Evolutionary conservation across 2,329 filamentous ascomycete species (phyloP).

Genomic region (Cyanodermella asteris): DNA sequence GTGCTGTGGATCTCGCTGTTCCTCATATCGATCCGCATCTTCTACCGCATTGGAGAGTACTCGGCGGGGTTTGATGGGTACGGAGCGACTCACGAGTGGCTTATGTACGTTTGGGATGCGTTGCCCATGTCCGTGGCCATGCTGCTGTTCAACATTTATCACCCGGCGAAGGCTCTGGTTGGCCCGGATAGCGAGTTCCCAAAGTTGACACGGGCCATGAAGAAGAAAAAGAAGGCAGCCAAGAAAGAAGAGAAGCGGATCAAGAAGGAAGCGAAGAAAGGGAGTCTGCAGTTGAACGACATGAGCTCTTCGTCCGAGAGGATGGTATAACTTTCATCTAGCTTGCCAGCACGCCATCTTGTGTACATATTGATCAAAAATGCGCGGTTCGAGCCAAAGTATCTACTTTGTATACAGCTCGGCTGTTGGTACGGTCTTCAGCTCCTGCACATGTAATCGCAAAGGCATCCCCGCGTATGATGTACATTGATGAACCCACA

Average conservation of each 20-base stretch:
- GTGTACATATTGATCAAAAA: too few species aligned
- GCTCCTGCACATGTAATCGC: too few species aligned
- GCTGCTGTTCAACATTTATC: conserved; percentile 21
- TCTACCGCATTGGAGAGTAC: conserved; percentile 39
- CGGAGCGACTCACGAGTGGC: conserved; percentile 39
- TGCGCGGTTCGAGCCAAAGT: too few species aligned
- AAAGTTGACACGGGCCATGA: conserved; percentile 19
- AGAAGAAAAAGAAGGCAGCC: conserved; percentile 19
- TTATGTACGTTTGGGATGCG: conserved; percentile 30
- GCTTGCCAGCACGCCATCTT: too few species aligned
- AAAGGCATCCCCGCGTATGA: too few species aligned
- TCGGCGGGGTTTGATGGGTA: conserved; percentile 25
- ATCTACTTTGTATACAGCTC: too few species aligned
- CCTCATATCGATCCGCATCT: conserved; percentile 32
- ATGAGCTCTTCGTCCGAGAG: too few species aligned
- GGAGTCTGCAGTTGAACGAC: too few species aligned
- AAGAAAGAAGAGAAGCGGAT: conserved; percentile 14
- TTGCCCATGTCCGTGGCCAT: conserved; percentile 32
- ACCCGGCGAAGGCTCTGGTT: conserved; percentile 26
- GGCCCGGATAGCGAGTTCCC: conserved; percentile 27
- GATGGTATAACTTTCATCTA: too few species aligned
- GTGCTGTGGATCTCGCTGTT: conserved; percentile 19
- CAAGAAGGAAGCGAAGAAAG: too few species aligned
- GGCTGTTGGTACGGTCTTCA: too few species aligned
- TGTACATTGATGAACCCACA: too few species aligned